These are phyloP conservation scores for Calonectria multiphialidica DNA, from an alignment of 2,329 filamentous ascomycete genomes.

Conservation along the genomic window DNA sequence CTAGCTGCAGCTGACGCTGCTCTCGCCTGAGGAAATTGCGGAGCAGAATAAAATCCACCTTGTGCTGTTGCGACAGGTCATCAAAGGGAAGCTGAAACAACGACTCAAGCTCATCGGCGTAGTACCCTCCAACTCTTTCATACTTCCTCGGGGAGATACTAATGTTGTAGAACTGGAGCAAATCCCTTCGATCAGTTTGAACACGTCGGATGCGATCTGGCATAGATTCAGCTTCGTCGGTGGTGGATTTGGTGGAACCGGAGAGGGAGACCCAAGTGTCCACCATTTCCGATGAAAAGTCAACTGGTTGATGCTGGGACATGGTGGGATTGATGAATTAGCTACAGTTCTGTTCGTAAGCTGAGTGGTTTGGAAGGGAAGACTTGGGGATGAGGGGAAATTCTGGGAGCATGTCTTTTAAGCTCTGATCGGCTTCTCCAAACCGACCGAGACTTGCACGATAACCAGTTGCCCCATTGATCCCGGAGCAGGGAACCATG, in stretches of 20 bases:
- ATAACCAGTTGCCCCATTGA: conserved; percentile 17
- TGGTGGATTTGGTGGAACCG: background rate
- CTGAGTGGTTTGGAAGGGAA: background rate
- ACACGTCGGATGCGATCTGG: conserved; percentile 58
- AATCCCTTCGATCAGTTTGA: conserved; percentile 57
- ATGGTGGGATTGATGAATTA: conserved; percentile 8
- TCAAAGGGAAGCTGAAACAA: conserved; percentile 44
- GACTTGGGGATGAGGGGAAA: conserved; percentile 20
- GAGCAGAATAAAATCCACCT: conserved; percentile 63
- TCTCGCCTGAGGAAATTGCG: conserved; percentile 58
- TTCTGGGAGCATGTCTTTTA: conserved; percentile 7
- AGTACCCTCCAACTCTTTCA: conserved; percentile 55
- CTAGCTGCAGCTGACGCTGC: conserved; percentile 53
- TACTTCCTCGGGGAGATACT: conserved; percentile 56
- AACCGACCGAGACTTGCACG: background rate
- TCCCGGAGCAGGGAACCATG: background rate
- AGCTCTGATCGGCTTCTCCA: background rate
- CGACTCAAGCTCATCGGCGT: conserved; percentile 53
- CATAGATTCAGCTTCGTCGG: conserved; percentile 47
- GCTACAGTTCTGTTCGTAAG: background rate
- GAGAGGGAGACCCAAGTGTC: conserved; percentile 24
- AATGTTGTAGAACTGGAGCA: conserved; percentile 63
- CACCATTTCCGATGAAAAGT: conserved; percentile 22
- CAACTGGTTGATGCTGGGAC: conserved; percentile 9
- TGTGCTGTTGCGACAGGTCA: conserved; percentile 54